A percentile compares a stretch with the other conserved stretches of the same genome.
Evolutionary conservation across 768 basidiomycete genomes (phyloP).

Genomic region (Leccinum barrowsii): DNA sequence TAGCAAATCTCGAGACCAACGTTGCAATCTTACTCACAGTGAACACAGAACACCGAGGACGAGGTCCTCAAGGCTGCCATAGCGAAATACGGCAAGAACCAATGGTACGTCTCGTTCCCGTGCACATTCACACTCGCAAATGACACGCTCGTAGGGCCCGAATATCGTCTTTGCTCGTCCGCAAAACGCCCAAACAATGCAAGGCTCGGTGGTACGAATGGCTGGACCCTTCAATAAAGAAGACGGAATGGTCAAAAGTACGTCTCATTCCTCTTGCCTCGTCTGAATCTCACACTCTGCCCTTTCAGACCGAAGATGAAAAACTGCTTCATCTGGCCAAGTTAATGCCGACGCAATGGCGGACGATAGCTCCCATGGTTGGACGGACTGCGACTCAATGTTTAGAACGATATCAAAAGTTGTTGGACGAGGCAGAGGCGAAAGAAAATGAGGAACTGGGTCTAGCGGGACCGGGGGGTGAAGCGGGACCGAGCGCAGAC

Average conservation of each 20-base stretch:
- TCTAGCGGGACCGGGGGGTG: conserved; percentile 74
- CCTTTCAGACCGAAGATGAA: conserved; percentile 86
- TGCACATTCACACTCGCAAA: neutral
- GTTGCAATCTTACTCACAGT: conserved; percentile 3
- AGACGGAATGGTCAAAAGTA: conserved; percentile 99
- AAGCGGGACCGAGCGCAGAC: conserved; percentile 85
- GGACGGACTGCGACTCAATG: conserved; percentile 98
- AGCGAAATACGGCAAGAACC: conserved; percentile 95
- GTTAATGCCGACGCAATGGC: conserved; percentile 99
- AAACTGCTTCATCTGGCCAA: conserved; percentile 97
- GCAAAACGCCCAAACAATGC: conserved; percentile 99
- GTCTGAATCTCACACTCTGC: neutral
- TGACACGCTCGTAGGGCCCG: conserved; percentile 65
- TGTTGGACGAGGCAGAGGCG: conserved; percentile 94
- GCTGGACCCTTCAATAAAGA: conserved; percentile 99
- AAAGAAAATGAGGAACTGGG: conserved; percentile 96
- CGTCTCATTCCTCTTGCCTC: conserved; percentile 6
- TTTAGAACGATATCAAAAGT: conserved; percentile 95
- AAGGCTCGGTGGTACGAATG: conserved; percentile 99
- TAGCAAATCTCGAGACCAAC: neutral
- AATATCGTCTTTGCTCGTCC: conserved; percentile 93
- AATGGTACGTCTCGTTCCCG: conserved; percentile 53
- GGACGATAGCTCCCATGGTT: conserved; percentile 97
- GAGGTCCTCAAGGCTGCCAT: conserved; percentile 99
- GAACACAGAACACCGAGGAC: conserved; percentile 83